These are phyloP conservation scores for Hydrangea macrophylla DNA, from an alignment of 148 eudicot species.

Conservation along the genomic window DNA sequence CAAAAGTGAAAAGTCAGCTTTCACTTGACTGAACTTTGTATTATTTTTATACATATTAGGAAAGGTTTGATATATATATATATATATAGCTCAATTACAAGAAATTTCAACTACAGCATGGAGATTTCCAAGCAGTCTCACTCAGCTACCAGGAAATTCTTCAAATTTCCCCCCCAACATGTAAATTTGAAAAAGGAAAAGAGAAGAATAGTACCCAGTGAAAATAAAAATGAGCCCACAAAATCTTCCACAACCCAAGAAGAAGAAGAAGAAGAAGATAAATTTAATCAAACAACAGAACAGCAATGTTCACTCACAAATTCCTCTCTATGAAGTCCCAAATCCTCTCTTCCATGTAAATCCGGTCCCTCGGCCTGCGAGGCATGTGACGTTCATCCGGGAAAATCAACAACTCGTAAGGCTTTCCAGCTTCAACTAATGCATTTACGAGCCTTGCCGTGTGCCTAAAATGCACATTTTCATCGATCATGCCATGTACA, in stretches of 20 bases:
- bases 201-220: neutral
- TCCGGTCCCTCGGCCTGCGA: constrained; percentile 66
- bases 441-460: constrained; percentile 92
- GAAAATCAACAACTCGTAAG: constrained; percentile 77
- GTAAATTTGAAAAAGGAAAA: neutral
- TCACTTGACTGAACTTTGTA: too few species aligned
- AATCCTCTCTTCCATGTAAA: constrained; percentile 93
- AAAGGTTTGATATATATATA: too few species aligned
- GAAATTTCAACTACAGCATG: neutral
- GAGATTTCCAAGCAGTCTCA: neutral
- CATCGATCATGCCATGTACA: constrained; percentile 95
- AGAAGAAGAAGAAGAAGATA: neutral
- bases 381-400: constrained; percentile 98
- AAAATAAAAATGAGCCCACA: constrained; percentile 1
- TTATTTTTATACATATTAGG: too few species aligned
- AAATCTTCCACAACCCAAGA: neutral
- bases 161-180: neutral
- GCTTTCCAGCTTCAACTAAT: constrained; percentile 62
- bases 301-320: constrained; percentile 30
- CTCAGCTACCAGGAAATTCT: neutral
- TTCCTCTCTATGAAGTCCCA: constrained; percentile 84
- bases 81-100: neutral
- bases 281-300: neutral
- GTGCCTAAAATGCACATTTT: constrained; percentile 96
- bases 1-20: too few species aligned